These are phyloP conservation scores for Tolypocladium paradoxum DNA, from an alignment of 2,329 filamentous ascomycete genomes.

Conservation along the genomic window DNA sequence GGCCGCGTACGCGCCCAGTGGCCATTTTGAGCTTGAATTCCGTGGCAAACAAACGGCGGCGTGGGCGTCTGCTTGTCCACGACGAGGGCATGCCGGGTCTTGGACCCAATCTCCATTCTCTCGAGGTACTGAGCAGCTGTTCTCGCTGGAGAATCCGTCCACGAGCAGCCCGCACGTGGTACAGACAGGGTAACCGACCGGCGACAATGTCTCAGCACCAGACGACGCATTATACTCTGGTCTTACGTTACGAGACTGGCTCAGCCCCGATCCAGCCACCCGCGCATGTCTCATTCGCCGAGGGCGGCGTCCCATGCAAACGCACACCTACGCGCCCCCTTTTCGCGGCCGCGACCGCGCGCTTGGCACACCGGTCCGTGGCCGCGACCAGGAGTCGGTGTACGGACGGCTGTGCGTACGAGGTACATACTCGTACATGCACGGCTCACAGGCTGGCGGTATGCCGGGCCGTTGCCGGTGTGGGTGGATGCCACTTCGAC, in stretches of 20 bases:
- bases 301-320: background rate
- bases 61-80: background rate
- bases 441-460: background rate
- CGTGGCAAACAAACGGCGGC: background rate
- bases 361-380: background rate
- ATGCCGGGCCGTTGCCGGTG: background rate
- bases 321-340: background rate
- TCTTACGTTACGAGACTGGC: background rate
- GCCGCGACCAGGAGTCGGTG: background rate
- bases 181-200: background rate
- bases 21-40: background rate
- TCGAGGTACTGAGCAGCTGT: background rate
- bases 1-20: background rate
- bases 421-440: background rate
- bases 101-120: background rate
- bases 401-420: background rate
- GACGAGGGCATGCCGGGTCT: background rate
- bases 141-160: background rate
- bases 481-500: background rate
- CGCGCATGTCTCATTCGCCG: slow-evolving; percentile 1
- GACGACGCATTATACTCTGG: background rate
- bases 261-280: background rate
- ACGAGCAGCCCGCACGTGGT: background rate
- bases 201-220: background rate
- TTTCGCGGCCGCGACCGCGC: background rate